These are phyloP conservation scores for Glycyrrhiza uralensis DNA, from an alignment of 306 rosid genomes.

Conservation along the genomic window DNA sequence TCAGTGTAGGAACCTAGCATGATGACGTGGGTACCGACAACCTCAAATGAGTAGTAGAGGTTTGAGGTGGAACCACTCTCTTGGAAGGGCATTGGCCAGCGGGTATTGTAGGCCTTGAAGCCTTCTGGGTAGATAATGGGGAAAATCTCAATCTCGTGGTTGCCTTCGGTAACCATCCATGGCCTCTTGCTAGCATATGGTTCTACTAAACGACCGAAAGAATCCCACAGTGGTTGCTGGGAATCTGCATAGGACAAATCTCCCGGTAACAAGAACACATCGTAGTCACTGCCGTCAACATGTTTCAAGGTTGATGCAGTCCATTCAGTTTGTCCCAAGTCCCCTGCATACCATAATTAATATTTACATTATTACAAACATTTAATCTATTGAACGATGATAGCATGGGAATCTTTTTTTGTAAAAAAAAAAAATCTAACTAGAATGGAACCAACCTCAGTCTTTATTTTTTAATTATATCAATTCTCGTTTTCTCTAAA, in stretches of 20 bases:
- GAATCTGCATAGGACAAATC: conserved; percentile 69
- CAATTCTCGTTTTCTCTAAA: no score
- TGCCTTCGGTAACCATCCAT: conserved; percentile 80
- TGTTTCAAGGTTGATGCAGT: conserved; percentile 56
- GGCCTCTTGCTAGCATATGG: conserved; percentile 69
- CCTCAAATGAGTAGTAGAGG: conserved; percentile 64
- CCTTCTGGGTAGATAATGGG: conserved; percentile 38
- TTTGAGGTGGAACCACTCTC: conserved; percentile 68
- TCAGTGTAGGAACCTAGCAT: conserved; percentile 71
- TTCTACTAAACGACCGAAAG: conserved; percentile 74
- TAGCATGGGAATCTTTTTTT: no score
- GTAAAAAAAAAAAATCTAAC: no score
- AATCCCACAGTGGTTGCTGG: conserved; percentile 67
- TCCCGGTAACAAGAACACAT: conserved; percentile 62
- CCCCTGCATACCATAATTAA: conserved; percentile 47
- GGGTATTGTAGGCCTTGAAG: conserved; percentile 56
- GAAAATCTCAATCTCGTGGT: conserved; percentile 63
- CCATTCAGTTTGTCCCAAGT: conserved; percentile 77
- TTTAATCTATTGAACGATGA: not conserved
- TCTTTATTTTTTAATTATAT: no score
- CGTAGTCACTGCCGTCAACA: conserved; percentile 46
- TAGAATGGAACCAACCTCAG: no score
- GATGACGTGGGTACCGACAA: conserved; percentile 42
- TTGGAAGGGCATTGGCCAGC: conserved; percentile 65
- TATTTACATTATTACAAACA: not conserved